Percentiles rank a stretch among this genome's conserved stretches.
Evolutionary conservation across 2,329 filamentous ascomycete genomes (phyloP).

Genomic region (Monilinia fructigena): DNA sequence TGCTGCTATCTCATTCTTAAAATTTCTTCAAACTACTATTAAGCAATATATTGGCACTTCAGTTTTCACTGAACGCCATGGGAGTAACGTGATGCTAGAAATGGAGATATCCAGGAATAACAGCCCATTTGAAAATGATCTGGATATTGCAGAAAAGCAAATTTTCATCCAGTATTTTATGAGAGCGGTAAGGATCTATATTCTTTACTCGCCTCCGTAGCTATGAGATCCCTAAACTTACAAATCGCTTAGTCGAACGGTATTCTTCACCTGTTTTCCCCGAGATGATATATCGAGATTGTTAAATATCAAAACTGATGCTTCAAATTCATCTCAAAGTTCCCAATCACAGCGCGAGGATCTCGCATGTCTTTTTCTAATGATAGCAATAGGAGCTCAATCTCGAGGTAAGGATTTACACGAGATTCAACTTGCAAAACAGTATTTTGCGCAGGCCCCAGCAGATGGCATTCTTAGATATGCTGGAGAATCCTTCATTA

Average conservation of each 20-base stretch:
- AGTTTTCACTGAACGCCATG: slow-evolving; percentile 23
- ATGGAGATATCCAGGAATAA: slow-evolving; percentile 16
- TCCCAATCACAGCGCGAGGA: slow-evolving; percentile 7
- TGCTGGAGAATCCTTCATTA: slow-evolving; percentile 12
- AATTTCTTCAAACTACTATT: slow-evolving; percentile 25
- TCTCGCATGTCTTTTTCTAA: slow-evolving; percentile 13
- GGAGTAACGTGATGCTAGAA: slow-evolving; percentile 14
- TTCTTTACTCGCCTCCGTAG: background rate
- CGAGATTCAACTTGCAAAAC: slow-evolving; percentile 13
- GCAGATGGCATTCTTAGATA: slow-evolving; percentile 13
- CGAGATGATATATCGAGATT: slow-evolving; percentile 11
- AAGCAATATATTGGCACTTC: slow-evolving; percentile 26
- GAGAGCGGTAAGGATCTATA: background rate
- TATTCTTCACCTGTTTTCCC: slow-evolving; percentile 11
- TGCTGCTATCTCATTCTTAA: slow-evolving; percentile 26
- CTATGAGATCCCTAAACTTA: background rate
- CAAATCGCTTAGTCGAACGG: slow-evolving; percentile 6
- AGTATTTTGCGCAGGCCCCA: slow-evolving; percentile 14
- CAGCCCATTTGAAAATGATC: slow-evolving; percentile 11
- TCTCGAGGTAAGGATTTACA: background rate
- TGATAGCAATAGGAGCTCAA: slow-evolving; percentile 20
- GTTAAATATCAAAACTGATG: slow-evolving; percentile 3
- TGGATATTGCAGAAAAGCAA: slow-evolving; percentile 9
- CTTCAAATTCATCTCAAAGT: background rate
- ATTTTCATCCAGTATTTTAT: slow-evolving; percentile 4